Percentiles rank a stretch among this genome's conserved stretches.
phyloP scores from a whole-genome alignment of 768 basidiomycete genomes.

The Strobilomyces dryophilus region DNA sequence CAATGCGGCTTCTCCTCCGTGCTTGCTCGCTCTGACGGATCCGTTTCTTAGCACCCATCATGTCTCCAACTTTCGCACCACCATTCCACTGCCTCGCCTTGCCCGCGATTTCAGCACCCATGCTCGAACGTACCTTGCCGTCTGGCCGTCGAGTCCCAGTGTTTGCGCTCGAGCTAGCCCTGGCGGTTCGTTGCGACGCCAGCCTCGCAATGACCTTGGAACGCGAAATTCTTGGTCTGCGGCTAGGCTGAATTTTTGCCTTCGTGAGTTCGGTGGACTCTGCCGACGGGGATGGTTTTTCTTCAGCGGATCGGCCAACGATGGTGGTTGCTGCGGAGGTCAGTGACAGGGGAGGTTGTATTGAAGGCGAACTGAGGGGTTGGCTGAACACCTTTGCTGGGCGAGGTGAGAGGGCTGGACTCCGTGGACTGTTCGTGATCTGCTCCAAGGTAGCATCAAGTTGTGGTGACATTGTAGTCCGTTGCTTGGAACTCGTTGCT shows the following conservation, averaged over 20 bases:
- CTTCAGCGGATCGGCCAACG: conserved; percentile 5
- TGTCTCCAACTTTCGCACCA: conserved; percentile 30
- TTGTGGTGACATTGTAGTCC: conserved; percentile 8
- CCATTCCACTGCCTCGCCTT: conserved; percentile 21
- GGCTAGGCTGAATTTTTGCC: conserved; percentile 35
- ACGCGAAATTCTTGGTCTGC: conserved; percentile 76
- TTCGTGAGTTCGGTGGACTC: conserved; percentile 22
- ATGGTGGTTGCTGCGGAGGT: conserved; percentile 28
- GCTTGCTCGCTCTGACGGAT: conserved; percentile 75
- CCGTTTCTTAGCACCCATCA: conserved; percentile 68
- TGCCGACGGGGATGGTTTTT: not conserved
- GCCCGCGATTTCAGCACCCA: conserved; percentile 35
- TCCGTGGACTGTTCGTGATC: conserved; percentile 32
- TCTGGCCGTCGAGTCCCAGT: conserved; percentile 20
- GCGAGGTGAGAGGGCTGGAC: conserved; percentile 8
- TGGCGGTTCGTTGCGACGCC: conserved; percentile 61
- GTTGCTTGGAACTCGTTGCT: conserved; percentile 14
- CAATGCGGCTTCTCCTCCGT: conserved; percentile 47
- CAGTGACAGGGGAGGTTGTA: conserved; percentile 28
- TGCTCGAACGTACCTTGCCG: conserved; percentile 47
- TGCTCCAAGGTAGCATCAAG: conserved; percentile 25
- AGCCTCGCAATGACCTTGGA: conserved; percentile 76
- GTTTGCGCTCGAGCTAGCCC: conserved; percentile 8
- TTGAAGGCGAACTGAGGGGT: conserved; percentile 36
- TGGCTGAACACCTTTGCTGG: conserved; percentile 49